Evolutionary conservation across 2,329 filamentous ascomycete species (phyloP).

Genomic region (Helicocarpus griseus): DNA sequence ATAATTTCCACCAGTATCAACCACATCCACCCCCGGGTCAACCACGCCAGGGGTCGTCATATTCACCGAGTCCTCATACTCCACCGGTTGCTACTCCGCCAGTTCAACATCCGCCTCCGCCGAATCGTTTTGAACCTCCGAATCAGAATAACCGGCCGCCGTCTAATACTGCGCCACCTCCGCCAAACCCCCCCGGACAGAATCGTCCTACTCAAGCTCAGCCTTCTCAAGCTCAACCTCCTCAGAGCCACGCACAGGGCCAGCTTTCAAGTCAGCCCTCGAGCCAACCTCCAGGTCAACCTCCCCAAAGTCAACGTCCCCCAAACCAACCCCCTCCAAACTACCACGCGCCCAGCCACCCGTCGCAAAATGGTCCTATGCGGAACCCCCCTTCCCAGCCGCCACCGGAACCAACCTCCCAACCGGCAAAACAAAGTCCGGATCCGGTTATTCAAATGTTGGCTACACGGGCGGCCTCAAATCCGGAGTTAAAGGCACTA

Average conservation of each 20-base stretch:
- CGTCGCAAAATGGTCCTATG: slow-evolving; percentile 4
- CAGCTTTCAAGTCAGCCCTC: not conserved
- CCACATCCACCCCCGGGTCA: slow-evolving; percentile 26
- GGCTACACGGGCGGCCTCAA: slow-evolving; percentile 40
- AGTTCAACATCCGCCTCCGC: not conserved
- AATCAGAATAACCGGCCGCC: not conserved
- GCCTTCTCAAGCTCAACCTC: too few relatives aligned
- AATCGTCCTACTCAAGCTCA: too few relatives aligned
- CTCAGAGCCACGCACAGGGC: too few relatives aligned
- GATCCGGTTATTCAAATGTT: slow-evolving; percentile 45
- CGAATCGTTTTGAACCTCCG: not conserved
- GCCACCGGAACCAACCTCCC: slow-evolving; percentile 14
- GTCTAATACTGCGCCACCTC: not conserved
- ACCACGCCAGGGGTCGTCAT: slow-evolving; percentile 18
- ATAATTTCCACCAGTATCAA: slow-evolving; percentile 34
- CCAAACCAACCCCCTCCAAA: slow-evolving; percentile 5
- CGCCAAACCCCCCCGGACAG: too few relatives aligned
- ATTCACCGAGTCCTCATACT: slow-evolving; percentile 16
- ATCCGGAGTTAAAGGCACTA: slow-evolving; percentile 40
- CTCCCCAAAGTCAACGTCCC: not conserved
- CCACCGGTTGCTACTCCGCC: slow-evolving; percentile 6
- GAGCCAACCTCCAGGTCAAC: slow-evolving; percentile 5
- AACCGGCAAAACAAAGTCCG: slow-evolving; percentile 33
- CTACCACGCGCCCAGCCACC: slow-evolving; percentile 5
- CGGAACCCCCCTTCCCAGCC: slow-evolving; percentile 11